Conservation (phyloP, 495 filamentous ascomycete species). For the Viridothelium virens region DNA sequence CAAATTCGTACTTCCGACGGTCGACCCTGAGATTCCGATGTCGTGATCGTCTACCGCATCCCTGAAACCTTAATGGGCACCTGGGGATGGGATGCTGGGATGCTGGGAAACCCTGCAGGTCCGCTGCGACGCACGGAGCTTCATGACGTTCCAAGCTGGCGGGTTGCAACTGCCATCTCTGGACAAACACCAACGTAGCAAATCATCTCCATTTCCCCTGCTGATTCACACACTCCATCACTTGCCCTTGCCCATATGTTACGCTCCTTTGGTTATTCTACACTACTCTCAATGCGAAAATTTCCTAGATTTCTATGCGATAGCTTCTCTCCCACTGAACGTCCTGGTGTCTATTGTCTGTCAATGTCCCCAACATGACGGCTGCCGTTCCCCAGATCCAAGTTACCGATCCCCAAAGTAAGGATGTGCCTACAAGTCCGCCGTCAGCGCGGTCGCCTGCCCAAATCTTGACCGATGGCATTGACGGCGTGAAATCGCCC, state of each 20-base stretch:
- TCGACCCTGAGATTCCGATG: too few species aligned
- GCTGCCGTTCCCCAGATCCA: constrained; percentile 37
- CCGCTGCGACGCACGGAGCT: constrained; percentile 18
- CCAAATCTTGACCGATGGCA: constrained; percentile 13
- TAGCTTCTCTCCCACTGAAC: not conserved
- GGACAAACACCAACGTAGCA: not conserved
- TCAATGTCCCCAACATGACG: constrained; percentile 35
- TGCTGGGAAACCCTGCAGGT: too few species aligned
- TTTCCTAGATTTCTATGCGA: not conserved
- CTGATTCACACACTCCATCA: not conserved
- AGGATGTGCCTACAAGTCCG: constrained; percentile 21
- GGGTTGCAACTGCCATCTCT: not conserved
- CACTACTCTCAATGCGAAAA: not conserved
- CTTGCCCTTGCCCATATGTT: not conserved
- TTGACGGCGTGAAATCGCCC: not conserved
- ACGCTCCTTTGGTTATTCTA: not conserved
- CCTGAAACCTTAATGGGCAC: too few species aligned
- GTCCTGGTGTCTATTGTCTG: not conserved
- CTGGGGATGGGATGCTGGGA: too few species aligned
- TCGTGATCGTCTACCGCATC: too few species aligned
- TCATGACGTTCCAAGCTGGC: constrained; percentile 12
- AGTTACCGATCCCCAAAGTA: constrained; percentile 36
- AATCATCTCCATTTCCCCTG: not conserved
- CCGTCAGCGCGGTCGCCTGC: constrained; percentile 21
- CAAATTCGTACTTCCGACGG: too few species aligned